Evolutionary conservation across 176 grass and related monocot genomes (phyloP).

Genomic region (Oryza glumipatula): DNA sequence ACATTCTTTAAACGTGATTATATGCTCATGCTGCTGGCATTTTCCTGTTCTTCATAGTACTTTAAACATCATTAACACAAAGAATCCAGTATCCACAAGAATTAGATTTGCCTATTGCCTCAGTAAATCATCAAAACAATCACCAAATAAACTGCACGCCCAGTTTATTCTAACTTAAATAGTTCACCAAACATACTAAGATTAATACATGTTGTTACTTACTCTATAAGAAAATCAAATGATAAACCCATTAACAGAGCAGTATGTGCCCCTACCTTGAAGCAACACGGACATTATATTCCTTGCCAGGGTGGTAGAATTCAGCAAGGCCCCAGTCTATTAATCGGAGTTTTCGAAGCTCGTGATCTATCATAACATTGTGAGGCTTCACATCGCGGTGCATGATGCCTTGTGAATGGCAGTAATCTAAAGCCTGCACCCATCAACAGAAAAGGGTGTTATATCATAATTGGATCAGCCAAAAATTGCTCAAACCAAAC

Average conservation of each 20-base stretch:
- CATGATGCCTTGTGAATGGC: conserved; percentile 75
- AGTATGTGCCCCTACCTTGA: conserved; percentile 49
- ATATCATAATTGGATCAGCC: conserved; percentile 20
- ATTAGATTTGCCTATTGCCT: conserved; percentile 14
- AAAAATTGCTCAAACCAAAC: neutral
- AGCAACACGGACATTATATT: conserved; percentile 75
- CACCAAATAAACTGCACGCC: neutral
- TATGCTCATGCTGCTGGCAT: neutral
- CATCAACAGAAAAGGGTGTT: conserved; percentile 7
- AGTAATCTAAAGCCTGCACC: conserved; percentile 69
- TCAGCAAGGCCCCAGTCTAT: conserved; percentile 83
- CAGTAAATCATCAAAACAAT: neutral
- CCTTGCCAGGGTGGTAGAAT: conserved; percentile 76
- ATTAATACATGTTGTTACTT: neutral
- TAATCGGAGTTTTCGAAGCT: conserved; percentile 65
- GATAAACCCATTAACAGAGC: neutral
- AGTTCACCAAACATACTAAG: neutral
- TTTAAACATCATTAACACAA: conserved; percentile 10
- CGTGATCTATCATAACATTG: conserved; percentile 85
- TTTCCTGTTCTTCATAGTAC: neutral
- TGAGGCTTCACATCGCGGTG: conserved; percentile 80
- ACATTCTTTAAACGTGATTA: neutral
- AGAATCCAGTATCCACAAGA: neutral
- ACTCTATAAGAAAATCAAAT: conserved; percentile 17
- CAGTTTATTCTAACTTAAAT: neutral